phyloP scores from a whole-genome alignment of 2,329 filamentous ascomycete genomes.

The Kalaharituber pfeilii region DNA sequence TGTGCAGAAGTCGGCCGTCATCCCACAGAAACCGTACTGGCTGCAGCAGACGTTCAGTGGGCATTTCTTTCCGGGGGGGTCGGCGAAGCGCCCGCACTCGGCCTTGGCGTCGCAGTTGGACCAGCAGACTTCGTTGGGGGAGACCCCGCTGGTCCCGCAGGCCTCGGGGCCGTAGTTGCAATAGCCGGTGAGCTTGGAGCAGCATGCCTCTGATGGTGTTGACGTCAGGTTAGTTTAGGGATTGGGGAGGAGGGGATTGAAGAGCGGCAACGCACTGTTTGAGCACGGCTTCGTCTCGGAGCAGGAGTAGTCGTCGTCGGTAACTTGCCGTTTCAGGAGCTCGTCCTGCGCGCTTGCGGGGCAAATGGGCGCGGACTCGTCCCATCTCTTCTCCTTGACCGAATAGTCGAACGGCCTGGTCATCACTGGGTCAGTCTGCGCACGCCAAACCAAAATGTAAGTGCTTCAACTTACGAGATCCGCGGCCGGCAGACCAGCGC shows the following conservation, averaged over 20 bases:
- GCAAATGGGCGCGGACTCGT: constrained; percentile 3
- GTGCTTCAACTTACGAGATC: too few relatives aligned
- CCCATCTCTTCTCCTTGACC: background rate
- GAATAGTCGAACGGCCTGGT: constrained; percentile 4
- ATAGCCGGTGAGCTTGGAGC: constrained; percentile 14
- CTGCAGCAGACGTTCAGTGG: constrained; percentile 21
- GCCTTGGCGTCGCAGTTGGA: constrained; percentile 26
- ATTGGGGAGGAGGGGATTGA: too few relatives aligned
- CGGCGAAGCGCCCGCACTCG: constrained; percentile 25
- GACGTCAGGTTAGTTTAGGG: background rate
- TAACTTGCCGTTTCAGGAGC: background rate
- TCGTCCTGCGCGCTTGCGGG: background rate
- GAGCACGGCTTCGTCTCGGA: constrained; percentile 16
- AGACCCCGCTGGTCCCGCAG: constrained; percentile 20
- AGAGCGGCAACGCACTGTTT: too few relatives aligned
- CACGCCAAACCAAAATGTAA: too few relatives aligned
- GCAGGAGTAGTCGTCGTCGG: constrained; percentile 16
- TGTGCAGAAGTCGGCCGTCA: constrained; percentile 13
- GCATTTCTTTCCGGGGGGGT: constrained; percentile 20
- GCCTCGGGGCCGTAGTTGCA: constrained; percentile 17
- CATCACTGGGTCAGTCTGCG: too few relatives aligned
- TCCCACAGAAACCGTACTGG: constrained; percentile 17
- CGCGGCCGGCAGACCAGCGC: too few relatives aligned
- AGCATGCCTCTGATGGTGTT: constrained; percentile 18
- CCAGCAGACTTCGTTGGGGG: constrained; percentile 24